Evolutionary conservation across 257 asterid species (phyloP).

Genomic region (Primulina tabacum): DNA sequence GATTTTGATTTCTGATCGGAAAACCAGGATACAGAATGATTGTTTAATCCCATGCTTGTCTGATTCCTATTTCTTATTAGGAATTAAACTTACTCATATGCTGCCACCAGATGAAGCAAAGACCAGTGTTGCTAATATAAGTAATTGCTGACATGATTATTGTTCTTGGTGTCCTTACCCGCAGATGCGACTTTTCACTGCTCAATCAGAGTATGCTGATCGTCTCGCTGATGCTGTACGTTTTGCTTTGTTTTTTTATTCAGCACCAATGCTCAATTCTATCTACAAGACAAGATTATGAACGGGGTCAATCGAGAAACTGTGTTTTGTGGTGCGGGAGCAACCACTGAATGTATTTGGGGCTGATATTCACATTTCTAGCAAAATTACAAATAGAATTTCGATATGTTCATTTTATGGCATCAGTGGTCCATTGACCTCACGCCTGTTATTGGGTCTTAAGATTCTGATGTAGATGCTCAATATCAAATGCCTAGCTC

Average conservation of each 20-base stretch:
- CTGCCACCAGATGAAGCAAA: neutral
- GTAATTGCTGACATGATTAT: conserved; percentile 23
- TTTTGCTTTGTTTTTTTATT: conserved; percentile 25
- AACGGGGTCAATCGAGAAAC: neutral
- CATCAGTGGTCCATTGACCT: neutral
- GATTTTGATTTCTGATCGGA: neutral
- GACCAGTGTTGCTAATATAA: conserved; percentile 13
- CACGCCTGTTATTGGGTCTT: neutral
- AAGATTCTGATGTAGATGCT: conserved; percentile 8
- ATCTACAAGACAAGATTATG: conserved; percentile 13
- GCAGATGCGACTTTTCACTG: conserved; percentile 85
- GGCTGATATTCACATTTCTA: neutral
- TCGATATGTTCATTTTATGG: too few relatives aligned
- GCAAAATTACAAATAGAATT: too few relatives aligned
- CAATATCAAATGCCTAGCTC: conserved; percentile 12
- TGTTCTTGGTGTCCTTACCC: conserved; percentile 19
- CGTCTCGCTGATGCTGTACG: conserved; percentile 90
- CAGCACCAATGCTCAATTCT: neutral
- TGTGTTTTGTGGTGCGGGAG: neutral
- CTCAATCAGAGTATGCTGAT: conserved; percentile 87
- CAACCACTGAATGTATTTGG: neutral
- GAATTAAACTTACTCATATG: too few relatives aligned
- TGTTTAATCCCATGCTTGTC: neutral
- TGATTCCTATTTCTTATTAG: neutral
- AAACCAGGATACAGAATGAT: neutral